These are phyloP conservation scores for Exserohilum turcica DNA, from an alignment of 2,329 filamentous ascomycete genomes.

Conservation along the genomic window DNA sequence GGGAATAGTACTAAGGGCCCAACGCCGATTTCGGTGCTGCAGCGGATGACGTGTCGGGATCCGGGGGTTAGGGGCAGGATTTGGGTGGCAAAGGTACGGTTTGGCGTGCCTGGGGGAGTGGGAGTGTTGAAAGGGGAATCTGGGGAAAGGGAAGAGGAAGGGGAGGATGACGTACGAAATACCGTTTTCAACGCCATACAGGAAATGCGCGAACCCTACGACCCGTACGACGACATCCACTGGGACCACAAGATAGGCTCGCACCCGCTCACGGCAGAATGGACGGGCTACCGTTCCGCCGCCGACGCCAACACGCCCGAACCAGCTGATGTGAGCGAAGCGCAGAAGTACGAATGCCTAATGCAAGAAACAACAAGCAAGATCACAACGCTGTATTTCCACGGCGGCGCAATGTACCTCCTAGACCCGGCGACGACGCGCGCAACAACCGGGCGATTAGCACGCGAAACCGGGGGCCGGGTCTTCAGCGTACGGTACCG, in stretches of 20 bases:
- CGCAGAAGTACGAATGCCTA: conserved; percentile 67
- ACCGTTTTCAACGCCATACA: conserved; percentile 64
- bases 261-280: conserved; percentile 69
- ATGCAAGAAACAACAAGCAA: conserved; percentile 69
- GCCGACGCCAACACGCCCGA: conserved; percentile 58
- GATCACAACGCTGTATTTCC: conserved; percentile 72
- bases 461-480: conserved; percentile 68
- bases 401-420: conserved; percentile 76
- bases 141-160: too few relatives aligned
- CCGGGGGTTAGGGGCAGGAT: conserved; percentile 75
- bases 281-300: conserved; percentile 70
- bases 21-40: conserved; percentile 49
- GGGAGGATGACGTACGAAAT: conserved; percentile 58
- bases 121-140: too few relatives aligned
- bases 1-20: too few relatives aligned
- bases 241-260: too few relatives aligned
- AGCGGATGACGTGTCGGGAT: conserved; percentile 66
- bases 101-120: conserved; percentile 64
- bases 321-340: conserved; percentile 62
- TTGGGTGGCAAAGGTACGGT: conserved; percentile 76
- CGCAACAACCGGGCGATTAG: conserved; percentile 64
- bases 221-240: too few relatives aligned
- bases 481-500: conserved; percentile 76
- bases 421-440: conserved; percentile 72
- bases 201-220: too few relatives aligned